These are phyloP conservation scores for Trametes meyenii DNA, from an alignment of 768 basidiomycete genomes.

Conservation along the genomic window DNA sequence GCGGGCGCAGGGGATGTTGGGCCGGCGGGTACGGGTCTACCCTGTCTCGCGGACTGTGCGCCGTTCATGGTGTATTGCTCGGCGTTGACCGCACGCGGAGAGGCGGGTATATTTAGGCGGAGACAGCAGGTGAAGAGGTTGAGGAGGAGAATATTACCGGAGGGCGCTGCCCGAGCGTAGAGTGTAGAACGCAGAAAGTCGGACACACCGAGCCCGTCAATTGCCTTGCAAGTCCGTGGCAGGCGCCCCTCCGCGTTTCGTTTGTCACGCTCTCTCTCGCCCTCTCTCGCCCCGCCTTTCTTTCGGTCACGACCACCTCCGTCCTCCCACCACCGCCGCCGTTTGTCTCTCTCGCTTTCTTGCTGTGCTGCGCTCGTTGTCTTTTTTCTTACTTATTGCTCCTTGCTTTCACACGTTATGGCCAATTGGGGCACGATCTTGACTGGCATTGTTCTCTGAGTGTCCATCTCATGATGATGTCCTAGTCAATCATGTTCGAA, in stretches of 20 bases:
- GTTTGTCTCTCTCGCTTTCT: neutral
- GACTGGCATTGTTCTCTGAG: neutral
- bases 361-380: neutral
- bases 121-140: slow-evolving; percentile 20
- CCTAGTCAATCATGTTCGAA: no score
- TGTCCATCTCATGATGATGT: neutral
- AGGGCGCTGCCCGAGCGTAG: slow-evolving; percentile 3
- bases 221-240: slow-evolving; percentile 8
- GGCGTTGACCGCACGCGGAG: neutral
- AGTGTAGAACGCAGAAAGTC: neutral
- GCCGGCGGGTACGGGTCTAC: slow-evolving; percentile 36
- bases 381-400: neutral
- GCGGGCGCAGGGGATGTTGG: slow-evolving; percentile 56
- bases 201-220: slow-evolving; percentile 1
- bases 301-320: neutral
- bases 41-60: slow-evolving; percentile 25
- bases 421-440: neutral
- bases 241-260: slow-evolving; percentile 1
- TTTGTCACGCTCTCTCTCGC: slow-evolving; percentile 13
- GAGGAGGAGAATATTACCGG: slow-evolving; percentile 15
- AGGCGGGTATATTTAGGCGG: slow-evolving; percentile 5
- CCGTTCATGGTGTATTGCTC: slow-evolving; percentile 26
- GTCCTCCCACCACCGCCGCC: neutral
- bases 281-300: neutral
- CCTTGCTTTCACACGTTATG: neutral